These are phyloP conservation scores for Cokeromyces recurvatus DNA, from an alignment of 371 early-diverging fungal genomes.

Conservation along the genomic window DNA sequence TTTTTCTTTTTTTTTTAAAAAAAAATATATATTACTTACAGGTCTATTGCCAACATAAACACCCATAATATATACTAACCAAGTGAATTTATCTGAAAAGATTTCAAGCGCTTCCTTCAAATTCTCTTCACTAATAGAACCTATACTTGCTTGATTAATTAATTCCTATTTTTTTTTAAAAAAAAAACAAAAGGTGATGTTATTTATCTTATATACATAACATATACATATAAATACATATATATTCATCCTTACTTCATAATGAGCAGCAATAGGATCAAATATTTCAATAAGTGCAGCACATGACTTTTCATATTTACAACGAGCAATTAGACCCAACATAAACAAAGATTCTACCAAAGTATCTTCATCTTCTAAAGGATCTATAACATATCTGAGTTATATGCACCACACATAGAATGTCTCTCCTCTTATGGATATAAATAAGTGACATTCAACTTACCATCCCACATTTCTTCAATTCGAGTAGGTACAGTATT, in stretches of 20 bases:
- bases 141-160: slow-evolving; percentile 18
- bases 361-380: slow-evolving; percentile 68
- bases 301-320: slow-evolving; percentile 60
- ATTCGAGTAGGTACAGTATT: slow-evolving; percentile 44
- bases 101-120: slow-evolving; percentile 36
- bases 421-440: slow-evolving; percentile 55
- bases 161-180: slow-evolving; percentile 13
- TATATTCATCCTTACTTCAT: slow-evolving; percentile 22
- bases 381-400: slow-evolving; percentile 50
- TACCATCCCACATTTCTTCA: slow-evolving; percentile 59
- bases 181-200: no score
- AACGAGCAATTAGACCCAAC: slow-evolving; percentile 67
- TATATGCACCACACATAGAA: slow-evolving; percentile 53
- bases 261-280: slow-evolving; percentile 58
- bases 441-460: slow-evolving; percentile 51
- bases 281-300: slow-evolving; percentile 51
- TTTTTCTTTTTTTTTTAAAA: slow-evolving; percentile 1
- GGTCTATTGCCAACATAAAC: slow-evolving; percentile 59
- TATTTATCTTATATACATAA: no score
- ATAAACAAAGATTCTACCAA: slow-evolving; percentile 61
- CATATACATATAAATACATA: no score
- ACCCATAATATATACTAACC: slow-evolving; percentile 73
- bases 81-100: slow-evolving; percentile 63
- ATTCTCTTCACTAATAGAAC: slow-evolving; percentile 14
- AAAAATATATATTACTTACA: no score